These are phyloP conservation scores for Hapsidospora chrysogenum DNA, from an alignment of 495 filamentous ascomycete species.

Conservation along the genomic window DNA sequence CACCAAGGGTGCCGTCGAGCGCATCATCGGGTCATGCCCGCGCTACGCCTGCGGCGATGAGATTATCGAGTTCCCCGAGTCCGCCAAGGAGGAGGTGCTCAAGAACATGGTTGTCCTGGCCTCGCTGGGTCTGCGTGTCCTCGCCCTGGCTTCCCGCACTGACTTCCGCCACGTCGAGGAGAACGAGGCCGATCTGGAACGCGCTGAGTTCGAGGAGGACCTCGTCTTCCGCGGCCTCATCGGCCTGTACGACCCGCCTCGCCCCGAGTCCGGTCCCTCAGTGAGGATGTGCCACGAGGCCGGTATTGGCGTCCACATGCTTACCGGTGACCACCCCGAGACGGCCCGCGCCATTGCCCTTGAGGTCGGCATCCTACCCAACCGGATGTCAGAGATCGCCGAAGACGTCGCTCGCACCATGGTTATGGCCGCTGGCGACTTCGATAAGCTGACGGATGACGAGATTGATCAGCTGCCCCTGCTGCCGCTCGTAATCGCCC, in stretches of 20 bases:
- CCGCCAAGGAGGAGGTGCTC: conserved; percentile 31
- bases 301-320: conserved; percentile 48
- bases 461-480: conserved; percentile 25
- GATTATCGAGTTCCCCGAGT: conserved; percentile 19
- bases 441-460: conserved; percentile 25
- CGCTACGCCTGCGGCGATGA: conserved; percentile 16
- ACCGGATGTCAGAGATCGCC: conserved; percentile 22
- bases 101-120: conserved; percentile 48
- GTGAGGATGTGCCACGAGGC: conserved; percentile 19
- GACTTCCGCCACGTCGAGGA: background rate
- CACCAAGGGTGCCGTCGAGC: conserved; percentile 47
- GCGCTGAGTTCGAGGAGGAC: conserved; percentile 8
- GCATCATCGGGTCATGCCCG: conserved; percentile 6
- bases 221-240: conserved; percentile 44
- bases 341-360: conserved; percentile 46
- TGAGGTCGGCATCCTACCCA: conserved; percentile 18
- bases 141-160: conserved; percentile 48
- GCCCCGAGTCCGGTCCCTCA: conserved; percentile 36
- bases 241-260: conserved; percentile 51
- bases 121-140: conserved; percentile 57
- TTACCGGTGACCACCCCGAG: conserved; percentile 45
- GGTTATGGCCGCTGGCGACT: conserved; percentile 26
- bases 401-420: conserved; percentile 15
- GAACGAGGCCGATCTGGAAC: background rate
- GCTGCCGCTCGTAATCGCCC: conserved; percentile 28